These are phyloP conservation scores for Marchantia polymorpha DNA, from an alignment of 225 moss, liverwort and hornwort genomes.

Conservation along the genomic window DNA sequence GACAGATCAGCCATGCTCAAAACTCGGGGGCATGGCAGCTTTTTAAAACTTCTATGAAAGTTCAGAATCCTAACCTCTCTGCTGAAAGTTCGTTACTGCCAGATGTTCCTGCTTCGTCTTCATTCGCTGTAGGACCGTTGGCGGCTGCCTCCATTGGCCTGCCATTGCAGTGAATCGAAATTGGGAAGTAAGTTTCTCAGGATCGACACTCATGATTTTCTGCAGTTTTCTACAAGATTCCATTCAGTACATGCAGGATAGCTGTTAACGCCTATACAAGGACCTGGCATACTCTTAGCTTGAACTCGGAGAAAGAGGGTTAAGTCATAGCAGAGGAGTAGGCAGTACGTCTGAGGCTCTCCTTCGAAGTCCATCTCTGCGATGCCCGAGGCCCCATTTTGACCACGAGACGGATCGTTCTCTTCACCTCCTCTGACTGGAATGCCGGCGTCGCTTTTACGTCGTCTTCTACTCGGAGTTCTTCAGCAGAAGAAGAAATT, in stretches of 20 bases:
- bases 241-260: no score
- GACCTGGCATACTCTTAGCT: not conserved
- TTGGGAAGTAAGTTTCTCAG: not conserved
- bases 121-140: not conserved
- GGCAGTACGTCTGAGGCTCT: conserved; percentile 15
- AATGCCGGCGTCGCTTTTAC: conserved; percentile 37
- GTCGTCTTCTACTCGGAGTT: conserved; percentile 41
- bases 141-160: not conserved
- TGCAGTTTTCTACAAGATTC: no score
- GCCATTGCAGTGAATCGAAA: not conserved
- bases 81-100: conserved; percentile 49
- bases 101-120: conserved; percentile 23
- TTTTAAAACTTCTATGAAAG: no score
- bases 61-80: conserved; percentile 45
- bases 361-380: conserved; percentile 30
- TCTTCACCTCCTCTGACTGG: conserved; percentile 28
- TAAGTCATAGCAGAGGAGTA: not conserved
- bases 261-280: no score
- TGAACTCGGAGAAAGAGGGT: not conserved
- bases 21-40: not conserved
- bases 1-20: not conserved
- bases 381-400: conserved; percentile 23
- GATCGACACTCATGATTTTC: no score
- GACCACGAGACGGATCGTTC: conserved; percentile 21
- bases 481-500: conserved; percentile 19